Conservation (phyloP, 352 stramenopile species). For the Phytophthora idaei region DNA sequence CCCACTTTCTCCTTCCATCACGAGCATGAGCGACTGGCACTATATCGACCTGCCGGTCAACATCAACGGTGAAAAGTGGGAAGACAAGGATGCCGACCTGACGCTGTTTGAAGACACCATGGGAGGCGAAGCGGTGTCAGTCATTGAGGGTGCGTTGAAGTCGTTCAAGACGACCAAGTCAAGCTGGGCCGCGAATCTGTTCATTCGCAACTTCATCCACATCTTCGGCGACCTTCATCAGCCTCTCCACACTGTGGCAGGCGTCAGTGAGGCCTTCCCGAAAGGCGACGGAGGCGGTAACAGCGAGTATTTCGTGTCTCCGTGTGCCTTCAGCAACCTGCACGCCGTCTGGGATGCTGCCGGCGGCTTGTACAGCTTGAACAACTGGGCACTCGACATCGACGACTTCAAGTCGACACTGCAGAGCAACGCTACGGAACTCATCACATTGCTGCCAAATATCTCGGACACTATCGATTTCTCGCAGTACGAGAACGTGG, state of each 20-base stretch:
- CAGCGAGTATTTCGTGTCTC: conserved; percentile 51
- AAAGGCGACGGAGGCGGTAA: conserved; percentile 65
- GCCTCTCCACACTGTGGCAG: conserved; percentile 57
- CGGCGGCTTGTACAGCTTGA: conserved; percentile 50
- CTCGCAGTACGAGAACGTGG: conserved; percentile 41
- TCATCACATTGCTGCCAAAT: conserved; percentile 41
- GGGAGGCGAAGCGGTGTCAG: conserved; percentile 46
- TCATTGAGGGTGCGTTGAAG: conserved; percentile 53
- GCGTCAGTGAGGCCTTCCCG: conserved; percentile 50
- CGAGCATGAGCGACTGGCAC: conserved; percentile 66
- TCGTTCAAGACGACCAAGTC: conserved; percentile 72
- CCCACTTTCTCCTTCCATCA: conserved; percentile 43
- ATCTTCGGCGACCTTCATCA: conserved; percentile 71
- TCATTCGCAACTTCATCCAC: conserved; percentile 75
- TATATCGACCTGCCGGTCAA: conserved; percentile 70
- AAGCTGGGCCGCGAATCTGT: conserved; percentile 63
- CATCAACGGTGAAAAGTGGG: conserved; percentile 47
- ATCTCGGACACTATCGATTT: conserved; percentile 46
- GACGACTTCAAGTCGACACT: conserved; percentile 31
- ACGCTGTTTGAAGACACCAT: conserved; percentile 57
- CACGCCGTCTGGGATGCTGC: conserved; percentile 68
- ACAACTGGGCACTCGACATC: conserved; percentile 54
- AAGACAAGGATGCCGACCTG: conserved; percentile 44
- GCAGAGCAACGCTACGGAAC: conserved; percentile 46
- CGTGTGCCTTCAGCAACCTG: conserved; percentile 64